Conservation (phyloP, 306 rosid genomes). For the Lathyrus tuberosus region DNA sequence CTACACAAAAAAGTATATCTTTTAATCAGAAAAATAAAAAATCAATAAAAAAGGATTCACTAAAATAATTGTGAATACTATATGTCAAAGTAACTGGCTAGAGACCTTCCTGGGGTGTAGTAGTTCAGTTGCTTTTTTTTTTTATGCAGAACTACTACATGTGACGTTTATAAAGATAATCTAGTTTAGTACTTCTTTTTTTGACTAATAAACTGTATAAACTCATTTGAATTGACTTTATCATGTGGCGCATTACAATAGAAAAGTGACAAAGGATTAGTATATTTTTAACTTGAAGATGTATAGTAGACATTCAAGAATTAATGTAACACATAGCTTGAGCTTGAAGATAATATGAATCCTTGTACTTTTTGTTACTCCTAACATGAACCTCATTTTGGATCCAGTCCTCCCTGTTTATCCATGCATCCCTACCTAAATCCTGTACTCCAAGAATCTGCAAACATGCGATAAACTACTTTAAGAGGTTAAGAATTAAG, state of each 20-base stretch:
- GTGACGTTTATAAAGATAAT: no score
- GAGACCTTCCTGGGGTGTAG: no score
- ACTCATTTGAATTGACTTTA: not conserved
- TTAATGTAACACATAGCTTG: slow-evolving; percentile 96
- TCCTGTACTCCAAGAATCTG: slow-evolving; percentile 93
- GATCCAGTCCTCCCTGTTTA: slow-evolving; percentile 88
- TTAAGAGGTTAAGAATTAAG: slow-evolving; percentile 1
- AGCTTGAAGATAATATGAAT: slow-evolving; percentile 84
- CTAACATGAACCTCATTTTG: slow-evolving; percentile 66
- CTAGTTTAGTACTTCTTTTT: no score
- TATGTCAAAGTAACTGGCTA: no score
- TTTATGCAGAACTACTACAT: no score
- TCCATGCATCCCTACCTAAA: slow-evolving; percentile 87
- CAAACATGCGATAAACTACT: slow-evolving; percentile 1
- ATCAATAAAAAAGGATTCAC: no score
- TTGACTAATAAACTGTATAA: no score
- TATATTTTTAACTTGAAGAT: slow-evolving; percentile 8
- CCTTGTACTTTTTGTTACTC: slow-evolving; percentile 86
- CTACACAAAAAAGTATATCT: no score
- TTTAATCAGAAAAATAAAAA: no score
- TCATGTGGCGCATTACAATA: not conserved
- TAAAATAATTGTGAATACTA: no score
- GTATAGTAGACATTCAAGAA: slow-evolving; percentile 44
- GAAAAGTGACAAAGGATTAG: not conserved
- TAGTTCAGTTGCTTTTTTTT: no score